Conservation (phyloP, 1,139 yeast genomes). For the Arxiozyma slooffiae region DNA sequence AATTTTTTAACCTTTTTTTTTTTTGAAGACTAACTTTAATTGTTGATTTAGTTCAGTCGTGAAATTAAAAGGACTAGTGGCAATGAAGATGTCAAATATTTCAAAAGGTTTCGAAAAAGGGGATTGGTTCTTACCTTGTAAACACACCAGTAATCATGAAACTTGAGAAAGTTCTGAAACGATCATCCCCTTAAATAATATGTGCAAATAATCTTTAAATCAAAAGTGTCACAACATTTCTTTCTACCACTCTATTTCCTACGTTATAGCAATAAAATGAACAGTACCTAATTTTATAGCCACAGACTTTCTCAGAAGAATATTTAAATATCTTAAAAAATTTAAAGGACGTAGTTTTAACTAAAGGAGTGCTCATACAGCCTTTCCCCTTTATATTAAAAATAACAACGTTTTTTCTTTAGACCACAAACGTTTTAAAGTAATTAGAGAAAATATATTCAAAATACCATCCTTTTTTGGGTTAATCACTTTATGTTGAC, state of each 20-base stretch:
- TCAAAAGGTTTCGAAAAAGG: conserved; percentile 37
- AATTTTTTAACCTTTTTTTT: conserved; percentile 46
- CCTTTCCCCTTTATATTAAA: conserved; percentile 56
- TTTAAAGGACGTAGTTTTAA: conserved; percentile 50
- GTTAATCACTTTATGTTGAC: too few species aligned
- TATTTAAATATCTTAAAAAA: conserved; percentile 47
- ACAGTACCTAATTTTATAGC: conserved; percentile 46
- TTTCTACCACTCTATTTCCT: conserved; percentile 35
- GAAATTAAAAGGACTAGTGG: conserved; percentile 41
- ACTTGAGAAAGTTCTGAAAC: conserved; percentile 32
- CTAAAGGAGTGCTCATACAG: conserved; percentile 48
- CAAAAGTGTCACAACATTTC: conserved; percentile 32
- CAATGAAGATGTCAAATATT: conserved; percentile 29
- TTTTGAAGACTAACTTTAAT: conserved; percentile 44
- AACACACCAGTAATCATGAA: conserved; percentile 38
- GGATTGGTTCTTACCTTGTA: conserved; percentile 38
- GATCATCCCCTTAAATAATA: conserved; percentile 37
- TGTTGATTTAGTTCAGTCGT: conserved; percentile 47
- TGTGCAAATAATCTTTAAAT: conserved; percentile 44
- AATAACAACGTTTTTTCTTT: conserved; percentile 41
- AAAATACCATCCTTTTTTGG: too few species aligned
- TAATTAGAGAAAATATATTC: conserved; percentile 44
- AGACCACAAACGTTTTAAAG: conserved; percentile 36
- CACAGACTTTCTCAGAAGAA: conserved; percentile 40
- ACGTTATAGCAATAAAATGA: conserved; percentile 42